Base-by-base conservation (phyloP, 179 eudicot genomes). In the Silene vulgaris region DNA sequence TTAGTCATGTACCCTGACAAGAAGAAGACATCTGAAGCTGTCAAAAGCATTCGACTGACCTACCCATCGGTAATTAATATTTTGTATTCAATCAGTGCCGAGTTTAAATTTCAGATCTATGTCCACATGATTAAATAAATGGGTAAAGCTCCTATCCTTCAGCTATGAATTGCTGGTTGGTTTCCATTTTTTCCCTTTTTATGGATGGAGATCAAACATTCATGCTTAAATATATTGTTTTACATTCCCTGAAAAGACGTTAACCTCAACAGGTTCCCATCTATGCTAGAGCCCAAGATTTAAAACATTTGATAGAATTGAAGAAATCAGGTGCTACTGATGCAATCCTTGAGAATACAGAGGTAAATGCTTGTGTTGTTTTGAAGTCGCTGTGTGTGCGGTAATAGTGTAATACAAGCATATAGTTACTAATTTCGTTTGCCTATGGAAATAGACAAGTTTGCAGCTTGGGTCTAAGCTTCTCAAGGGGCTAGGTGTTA, bases 401-500 rank as follows among this genome's bases (percentile, higher is more conserved):
- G 45, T 35, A 14, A 23, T 23, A 23, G 26, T 23, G 26, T 23
- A 23, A 21, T 32, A 21, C 35, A 43, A 3, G 19, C 61, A 63
- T 29, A 26, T 40, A 7, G 35, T 29, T 45, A 56, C 14, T 72
- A 26, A 28, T 66, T 56, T 60, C 14, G 35, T 74, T 43, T 61
- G 20, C 72, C 60, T 61, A 28, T 67, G 69, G 79, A 67, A 82
- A 75, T 89, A 95, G 97, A 93, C 99, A 40, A 90, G 99, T 82
- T 87, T 95, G 76, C 99, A 95, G 84, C 92, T 95, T 43, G 99
- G 99, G 57, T 92, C 97, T 17, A 89, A 87, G 90, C 97, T 95
- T 77, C 84, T 95, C 76, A 90, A 88, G 80, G 97, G 99, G 76
- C 84, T 95, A 19, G 99, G 99, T 66, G 96, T 92, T 45, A 89